Evolutionary conservation across 1,284 basidiomycete species (phyloP).

Genomic region (Ganoderma sinense): DNA sequence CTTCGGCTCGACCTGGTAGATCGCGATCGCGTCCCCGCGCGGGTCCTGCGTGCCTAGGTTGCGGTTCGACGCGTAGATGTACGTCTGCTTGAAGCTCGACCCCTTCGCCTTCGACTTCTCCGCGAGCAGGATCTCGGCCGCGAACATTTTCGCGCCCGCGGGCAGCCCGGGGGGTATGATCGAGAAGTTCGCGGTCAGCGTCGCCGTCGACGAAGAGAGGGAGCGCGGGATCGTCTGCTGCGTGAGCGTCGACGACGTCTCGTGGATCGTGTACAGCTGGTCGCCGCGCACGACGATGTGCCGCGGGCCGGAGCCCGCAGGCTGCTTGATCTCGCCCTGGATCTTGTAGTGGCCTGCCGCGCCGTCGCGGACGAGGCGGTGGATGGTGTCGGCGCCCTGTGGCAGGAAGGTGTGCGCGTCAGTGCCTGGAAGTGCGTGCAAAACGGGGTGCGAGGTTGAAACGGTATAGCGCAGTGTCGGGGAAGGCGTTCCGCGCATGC

Average conservation of each 20-base stretch:
- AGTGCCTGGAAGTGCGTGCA: not conserved
- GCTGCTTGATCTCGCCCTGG: slow-evolving; percentile 68
- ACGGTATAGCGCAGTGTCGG: not conserved
- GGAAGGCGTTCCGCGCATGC: slow-evolving; percentile 1
- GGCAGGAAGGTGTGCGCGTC: not conserved
- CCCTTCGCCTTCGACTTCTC: slow-evolving; percentile 27
- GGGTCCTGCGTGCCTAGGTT: slow-evolving; percentile 43
- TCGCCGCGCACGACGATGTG: slow-evolving; percentile 64
- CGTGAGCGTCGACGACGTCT: slow-evolving; percentile 67
- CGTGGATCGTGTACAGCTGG: slow-evolving; percentile 69
- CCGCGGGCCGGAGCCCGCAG: slow-evolving; percentile 69
- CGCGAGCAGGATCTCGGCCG: slow-evolving; percentile 53
- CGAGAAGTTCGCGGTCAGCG: slow-evolving; percentile 58
- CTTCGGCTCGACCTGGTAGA: slow-evolving; percentile 38
- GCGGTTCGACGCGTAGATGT: slow-evolving; percentile 49
- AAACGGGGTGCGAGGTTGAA: not conserved
- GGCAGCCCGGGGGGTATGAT: slow-evolving; percentile 63
- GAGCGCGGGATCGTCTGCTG: slow-evolving; percentile 63
- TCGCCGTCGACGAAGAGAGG: slow-evolving; percentile 48
- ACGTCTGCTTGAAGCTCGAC: slow-evolving; percentile 40
- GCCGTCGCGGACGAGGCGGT: slow-evolving; percentile 56
- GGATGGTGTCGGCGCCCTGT: slow-evolving; percentile 71
- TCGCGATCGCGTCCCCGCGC: slow-evolving; percentile 46
- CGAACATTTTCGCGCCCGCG: slow-evolving; percentile 55
- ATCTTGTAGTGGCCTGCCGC: slow-evolving; percentile 55